Evolutionary conservation across 306 rosid genomes (phyloP).

Genomic region (Quillaja saponaria): DNA sequence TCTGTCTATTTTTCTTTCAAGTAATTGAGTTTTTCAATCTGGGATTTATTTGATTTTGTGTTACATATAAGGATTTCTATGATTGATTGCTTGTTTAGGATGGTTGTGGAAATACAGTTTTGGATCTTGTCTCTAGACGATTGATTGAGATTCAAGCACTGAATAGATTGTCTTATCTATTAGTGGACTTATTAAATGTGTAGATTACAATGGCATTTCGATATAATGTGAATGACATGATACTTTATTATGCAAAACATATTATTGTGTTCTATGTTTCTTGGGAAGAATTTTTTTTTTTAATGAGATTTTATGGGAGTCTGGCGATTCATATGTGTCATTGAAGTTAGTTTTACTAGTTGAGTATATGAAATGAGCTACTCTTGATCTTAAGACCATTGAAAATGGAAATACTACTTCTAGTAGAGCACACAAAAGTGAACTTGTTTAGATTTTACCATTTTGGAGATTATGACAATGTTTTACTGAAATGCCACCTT

Average conservation of each 20-base stretch:
- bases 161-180: neutral
- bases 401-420: neutral
- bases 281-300: no score
- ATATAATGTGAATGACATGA: no score
- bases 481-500: neutral
- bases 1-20: slow-evolving; percentile 12
- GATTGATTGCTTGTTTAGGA: no score
- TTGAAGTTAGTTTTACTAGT: no score
- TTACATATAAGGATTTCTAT: slow-evolving; percentile 25
- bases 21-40: slow-evolving; percentile 7
- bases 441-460: no score
- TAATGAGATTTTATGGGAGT: no score
- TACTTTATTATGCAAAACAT: no score
- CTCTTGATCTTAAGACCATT: no score
- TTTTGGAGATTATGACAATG: slow-evolving; percentile 1
- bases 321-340: no score
- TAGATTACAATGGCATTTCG: neutral
- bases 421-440: no score
- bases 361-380: no score
- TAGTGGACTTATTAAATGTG: neutral
- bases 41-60: neutral
- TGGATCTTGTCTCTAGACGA: slow-evolving; percentile 11
- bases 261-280: no score
- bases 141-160: neutral
- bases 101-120: neutral